Conservation (phyloP, 2,329 filamentous ascomycete species). For the Microcyclosporella mali region DNA sequence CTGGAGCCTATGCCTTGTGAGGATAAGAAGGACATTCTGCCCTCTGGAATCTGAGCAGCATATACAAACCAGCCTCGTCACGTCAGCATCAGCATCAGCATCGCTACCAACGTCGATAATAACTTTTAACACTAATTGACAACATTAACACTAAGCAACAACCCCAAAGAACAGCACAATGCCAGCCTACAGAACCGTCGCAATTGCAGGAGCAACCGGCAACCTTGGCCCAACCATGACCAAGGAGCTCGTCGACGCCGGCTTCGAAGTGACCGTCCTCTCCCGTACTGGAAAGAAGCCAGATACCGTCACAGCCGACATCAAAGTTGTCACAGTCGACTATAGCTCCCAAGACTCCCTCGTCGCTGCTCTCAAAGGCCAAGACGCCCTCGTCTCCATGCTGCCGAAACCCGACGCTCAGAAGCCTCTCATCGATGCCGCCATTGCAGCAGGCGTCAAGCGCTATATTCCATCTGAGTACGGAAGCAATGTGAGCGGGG, state of each 20-base stretch:
- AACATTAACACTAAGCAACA: no score
- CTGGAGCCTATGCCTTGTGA: no score
- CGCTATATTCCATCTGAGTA: conserved; percentile 39
- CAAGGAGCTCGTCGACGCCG: conserved; percentile 35
- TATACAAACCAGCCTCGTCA: no score
- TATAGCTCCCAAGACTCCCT: conserved; percentile 41
- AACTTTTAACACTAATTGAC: no score
- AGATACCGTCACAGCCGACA: conserved; percentile 34
- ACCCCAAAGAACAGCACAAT: conserved; percentile 2
- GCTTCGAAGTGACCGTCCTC: conserved; percentile 42
- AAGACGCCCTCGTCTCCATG: conserved; percentile 31
- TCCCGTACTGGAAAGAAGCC: conserved; percentile 37
- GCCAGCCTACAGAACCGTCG: conserved; percentile 23
- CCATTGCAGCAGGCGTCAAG: conserved; percentile 33
- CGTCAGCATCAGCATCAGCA: no score
- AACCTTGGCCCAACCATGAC: conserved; percentile 40
- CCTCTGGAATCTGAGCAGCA: no score
- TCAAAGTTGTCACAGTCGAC: conserved; percentile 38
- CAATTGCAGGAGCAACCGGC: conserved; percentile 33
- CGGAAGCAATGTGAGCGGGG: conserved; percentile 30
- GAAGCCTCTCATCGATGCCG: conserved; percentile 36
- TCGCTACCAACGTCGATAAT: no score
- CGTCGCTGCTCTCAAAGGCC: conserved; percentile 30
- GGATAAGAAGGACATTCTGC: no score
- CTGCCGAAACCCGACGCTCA: conserved; percentile 11